Percentiles rank a stretch among this genome's conserved stretches.
phyloP scores from a whole-genome alignment of 805 yeast genomes.

The Candida sonorensis region DNA sequence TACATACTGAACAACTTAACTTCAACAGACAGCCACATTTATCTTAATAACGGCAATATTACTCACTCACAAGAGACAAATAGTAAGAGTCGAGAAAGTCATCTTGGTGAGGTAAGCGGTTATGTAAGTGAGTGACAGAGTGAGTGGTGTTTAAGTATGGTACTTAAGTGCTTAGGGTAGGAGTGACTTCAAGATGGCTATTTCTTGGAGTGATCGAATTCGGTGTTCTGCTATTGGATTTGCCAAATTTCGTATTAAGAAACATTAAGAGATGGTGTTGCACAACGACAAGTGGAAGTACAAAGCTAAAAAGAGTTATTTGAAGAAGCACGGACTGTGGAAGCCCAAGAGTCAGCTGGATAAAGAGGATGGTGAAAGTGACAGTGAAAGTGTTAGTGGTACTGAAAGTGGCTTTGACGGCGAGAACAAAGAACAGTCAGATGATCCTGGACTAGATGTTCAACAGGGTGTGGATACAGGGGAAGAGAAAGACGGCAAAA shows the following conservation, averaged over 20 bases:
- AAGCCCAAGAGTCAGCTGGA: constrained; percentile 4
- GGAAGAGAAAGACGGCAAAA: constrained; percentile 9
- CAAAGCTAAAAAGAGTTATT: constrained; percentile 35
- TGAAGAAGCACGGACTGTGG: constrained; percentile 34
- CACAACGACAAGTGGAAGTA: constrained; percentile 49
- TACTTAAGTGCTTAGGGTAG: too few relatives aligned
- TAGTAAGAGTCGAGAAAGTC: too few relatives aligned
- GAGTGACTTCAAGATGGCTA: too few relatives aligned
- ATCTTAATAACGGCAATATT: too few relatives aligned
- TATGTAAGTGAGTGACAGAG: too few relatives aligned
- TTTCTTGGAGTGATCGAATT: constrained; percentile 1
- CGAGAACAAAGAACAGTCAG: background rate
- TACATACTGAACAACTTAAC: too few relatives aligned
- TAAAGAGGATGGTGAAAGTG: constrained; percentile 1
- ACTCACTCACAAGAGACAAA: too few relatives aligned
- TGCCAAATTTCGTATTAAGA: background rate
- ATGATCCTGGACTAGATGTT: too few relatives aligned
- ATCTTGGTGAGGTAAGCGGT: too few relatives aligned
- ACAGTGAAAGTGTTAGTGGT: background rate
- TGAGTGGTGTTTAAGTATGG: too few relatives aligned
- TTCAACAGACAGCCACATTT: too few relatives aligned
- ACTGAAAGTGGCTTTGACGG: background rate
- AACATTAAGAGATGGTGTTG: constrained; percentile 48
- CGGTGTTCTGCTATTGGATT: background rate
- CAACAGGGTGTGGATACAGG: too few relatives aligned